Conservation (phyloP, 2,329 filamentous ascomycete genomes). For the Penicillium sp. region DNA sequence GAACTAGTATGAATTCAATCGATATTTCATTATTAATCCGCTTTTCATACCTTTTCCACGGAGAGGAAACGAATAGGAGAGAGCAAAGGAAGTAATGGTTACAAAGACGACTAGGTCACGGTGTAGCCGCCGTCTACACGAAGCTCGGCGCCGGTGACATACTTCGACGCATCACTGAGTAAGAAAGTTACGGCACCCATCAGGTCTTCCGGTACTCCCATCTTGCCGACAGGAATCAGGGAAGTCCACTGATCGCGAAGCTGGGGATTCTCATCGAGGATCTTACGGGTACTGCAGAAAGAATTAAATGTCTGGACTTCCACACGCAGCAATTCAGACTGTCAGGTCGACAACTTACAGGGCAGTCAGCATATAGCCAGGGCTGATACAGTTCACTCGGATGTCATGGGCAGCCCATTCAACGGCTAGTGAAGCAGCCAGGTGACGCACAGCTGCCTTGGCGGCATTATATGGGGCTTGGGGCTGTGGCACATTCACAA, state of each 20-base stretch:
- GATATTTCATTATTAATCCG: background rate
- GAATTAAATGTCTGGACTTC: background rate
- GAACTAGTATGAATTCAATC: background rate
- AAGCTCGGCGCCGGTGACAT: slow-evolving; percentile 74
- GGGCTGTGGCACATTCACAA: slow-evolving; percentile 94
- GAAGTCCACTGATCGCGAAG: slow-evolving; percentile 88
- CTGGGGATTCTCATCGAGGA: slow-evolving; percentile 88
- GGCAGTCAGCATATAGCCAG: slow-evolving; percentile 94
- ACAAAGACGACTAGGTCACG: slow-evolving; percentile 58
- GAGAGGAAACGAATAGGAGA: too few species aligned
- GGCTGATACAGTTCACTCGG: slow-evolving; percentile 91
- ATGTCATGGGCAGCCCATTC: slow-evolving; percentile 90
- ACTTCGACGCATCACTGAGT: slow-evolving; percentile 73
- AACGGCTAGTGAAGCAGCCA: slow-evolving; percentile 83
- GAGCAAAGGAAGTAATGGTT: too few species aligned
- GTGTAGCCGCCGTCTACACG: slow-evolving; percentile 88
- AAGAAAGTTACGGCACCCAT: slow-evolving; percentile 92
- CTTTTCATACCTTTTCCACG: too few species aligned
- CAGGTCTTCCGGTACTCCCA: slow-evolving; percentile 87
- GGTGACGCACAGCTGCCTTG: slow-evolving; percentile 87
- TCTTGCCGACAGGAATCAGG: slow-evolving; percentile 87
- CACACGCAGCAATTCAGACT: background rate
- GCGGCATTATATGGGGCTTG: slow-evolving; percentile 91
- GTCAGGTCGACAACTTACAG: slow-evolving; percentile 61
- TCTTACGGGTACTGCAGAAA: slow-evolving; percentile 75